Evolutionary conservation across 1,284 basidiomycete species (phyloP), one percentile per base, ranked within the genome.

Genomic region (Boletus albobrunnescens): DNA sequence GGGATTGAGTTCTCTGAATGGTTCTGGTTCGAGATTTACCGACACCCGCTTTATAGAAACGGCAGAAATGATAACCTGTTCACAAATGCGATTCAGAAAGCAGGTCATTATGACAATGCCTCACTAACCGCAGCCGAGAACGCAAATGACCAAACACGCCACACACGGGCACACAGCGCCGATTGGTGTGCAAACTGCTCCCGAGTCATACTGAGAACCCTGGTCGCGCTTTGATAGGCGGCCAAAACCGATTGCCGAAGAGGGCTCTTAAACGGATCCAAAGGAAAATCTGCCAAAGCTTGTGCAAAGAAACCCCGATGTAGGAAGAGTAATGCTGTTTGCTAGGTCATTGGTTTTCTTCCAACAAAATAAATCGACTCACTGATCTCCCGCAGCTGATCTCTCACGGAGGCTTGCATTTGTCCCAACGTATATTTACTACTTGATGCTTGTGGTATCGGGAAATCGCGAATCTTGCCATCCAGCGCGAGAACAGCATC

Each of bases 31-130:
- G 17, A 76, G 55, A 43, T 69, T 58, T 3, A 74, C 53, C 41
- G 71, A 64, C 3, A 62, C 51, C 9, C 64, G 69, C 48, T 67
- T 62, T 35, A 73, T 71, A 4, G 76, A 73, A 10, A 75, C 64
- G 3, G 72, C 73, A 5, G 71, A 75, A 7, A 77, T 63, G 23
- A 73, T 64, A 11, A 77, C 60, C 74, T 76, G 36, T 53, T n/a
- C 13, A 22, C 10, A 22, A 36, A 41, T 17, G 16, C 10, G 13
- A n/a, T 26, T 53, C 41, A 56, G 35, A 16, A 32, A 33, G 17
- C 7, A 22, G 16, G 10, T 13, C 4, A 31, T 7, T n/a, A 16
- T 17, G 14, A 46, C 17, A 23, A 13, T 11, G 11, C 10, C 20
- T 14, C 17, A 55, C 70, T 57, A 55, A 77, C 75, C 23, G 31